Conservation (phyloP, 495 filamentous ascomycete species). For the Hypoxylon subgilvum region DNA sequence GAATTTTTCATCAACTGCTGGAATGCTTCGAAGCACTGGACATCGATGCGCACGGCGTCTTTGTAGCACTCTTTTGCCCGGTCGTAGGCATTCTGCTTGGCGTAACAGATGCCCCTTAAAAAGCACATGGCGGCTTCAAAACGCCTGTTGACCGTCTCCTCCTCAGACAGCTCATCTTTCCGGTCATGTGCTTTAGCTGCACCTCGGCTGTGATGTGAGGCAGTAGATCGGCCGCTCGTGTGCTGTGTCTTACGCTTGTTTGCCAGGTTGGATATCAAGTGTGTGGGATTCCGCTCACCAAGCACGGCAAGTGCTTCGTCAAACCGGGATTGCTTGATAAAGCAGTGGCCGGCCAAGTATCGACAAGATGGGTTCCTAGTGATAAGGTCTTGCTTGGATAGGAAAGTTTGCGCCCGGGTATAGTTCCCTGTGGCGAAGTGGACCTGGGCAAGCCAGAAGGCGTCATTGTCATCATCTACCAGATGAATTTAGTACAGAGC, state of each 20-base stretch:
- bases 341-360: slow-evolving; percentile 91
- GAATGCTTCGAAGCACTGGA: slow-evolving; percentile 98
- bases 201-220: slow-evolving; percentile 36
- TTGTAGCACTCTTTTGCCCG: slow-evolving; percentile 98
- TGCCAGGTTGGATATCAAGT: slow-evolving; percentile 72
- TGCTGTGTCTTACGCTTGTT: slow-evolving; percentile 62
- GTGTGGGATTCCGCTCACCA: slow-evolving; percentile 88
- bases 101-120: slow-evolving; percentile 88
- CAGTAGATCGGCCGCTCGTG: slow-evolving; percentile 31
- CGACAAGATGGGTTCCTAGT: slow-evolving; percentile 80
- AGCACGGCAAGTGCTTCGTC: slow-evolving; percentile 87
- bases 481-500: slow-evolving; percentile 32
- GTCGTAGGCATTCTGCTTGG: slow-evolving; percentile 97
- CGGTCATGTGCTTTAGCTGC: slow-evolving; percentile 62
- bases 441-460: slow-evolving; percentile 91
- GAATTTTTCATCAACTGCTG: slow-evolving; percentile 97
- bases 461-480: slow-evolving; percentile 84
- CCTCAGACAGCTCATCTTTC: slow-evolving; percentile 54
- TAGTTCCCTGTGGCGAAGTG: slow-evolving; percentile 95
- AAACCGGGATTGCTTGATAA: slow-evolving; percentile 86
- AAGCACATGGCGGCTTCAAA: slow-evolving; percentile 98
- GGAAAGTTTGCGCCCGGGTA: slow-evolving; percentile 81
- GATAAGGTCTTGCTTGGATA: slow-evolving; percentile 84
- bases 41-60: slow-evolving; percentile 93
- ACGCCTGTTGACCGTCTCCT: slow-evolving; percentile 73